Base-by-base conservation (phyloP, 192 early-diverging fungal genomes). In the Globomyces pollinis-pini region DNA sequence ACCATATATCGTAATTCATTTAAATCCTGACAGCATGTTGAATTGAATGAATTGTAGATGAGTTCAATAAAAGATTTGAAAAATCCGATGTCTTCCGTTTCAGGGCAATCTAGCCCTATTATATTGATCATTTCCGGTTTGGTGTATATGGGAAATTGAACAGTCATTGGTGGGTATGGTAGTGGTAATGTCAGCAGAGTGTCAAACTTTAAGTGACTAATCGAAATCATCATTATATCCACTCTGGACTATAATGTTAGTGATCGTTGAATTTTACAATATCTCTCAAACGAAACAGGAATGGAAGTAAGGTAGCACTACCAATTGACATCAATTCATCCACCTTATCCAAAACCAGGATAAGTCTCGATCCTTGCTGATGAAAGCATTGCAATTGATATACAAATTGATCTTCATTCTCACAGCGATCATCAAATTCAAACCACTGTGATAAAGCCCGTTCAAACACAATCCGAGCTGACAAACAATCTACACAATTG, bases 1-100 rank as follows among this genome's bases (percentile, higher is more conserved):
- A 86, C 84, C 31, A 96, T 59, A 53, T 95, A 86, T 23, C 89
- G 69, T 11, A 98, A 74, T 68, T 98, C 93, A 50, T 86, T 88
- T 29, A 98, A 63, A 51, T 96, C 88, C 6, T 47, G 2, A 29
- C 80, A 78, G 62, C 89, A 90, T 36, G 88, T 85, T 23, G 79
- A 72, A 44, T 83, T 71, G 63, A 94, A 91, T 42, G 91, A 83
- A 30, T 88, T 84, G 63, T 90, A 90, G 3, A 92, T 65, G 8
- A 93, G 68, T 29, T 88, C 84, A 16, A 87, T 78, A 76, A 95
- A 98, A 0, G 73, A 67, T 44, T 69, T 64, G 55, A 81, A 93
- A 51, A 93, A 86, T 2, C 61, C 63, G 31, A 50, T 50, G n/a
- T 82, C 77, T 59, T 89, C 84, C 11, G 77, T 75, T 32, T 59